phyloP scores from a whole-genome alignment of 148 eudicot species.

The Hydrangea macrophylla region DNA sequence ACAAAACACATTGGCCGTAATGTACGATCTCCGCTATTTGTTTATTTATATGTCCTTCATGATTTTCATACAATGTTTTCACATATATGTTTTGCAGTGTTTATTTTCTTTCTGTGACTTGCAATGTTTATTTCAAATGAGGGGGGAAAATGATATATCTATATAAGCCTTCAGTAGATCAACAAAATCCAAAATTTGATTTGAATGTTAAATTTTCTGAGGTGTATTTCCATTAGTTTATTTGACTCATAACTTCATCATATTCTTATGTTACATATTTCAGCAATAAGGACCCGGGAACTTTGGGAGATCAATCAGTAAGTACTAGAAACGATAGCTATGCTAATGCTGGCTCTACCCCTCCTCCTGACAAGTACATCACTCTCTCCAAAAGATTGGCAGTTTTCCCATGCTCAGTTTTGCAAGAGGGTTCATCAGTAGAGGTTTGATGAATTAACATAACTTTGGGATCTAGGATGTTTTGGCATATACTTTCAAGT shows the following conservation, averaged over 20 bases:
- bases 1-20: constrained; percentile 28
- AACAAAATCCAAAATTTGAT: background rate
- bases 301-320: constrained; percentile 6
- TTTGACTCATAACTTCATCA: constrained; percentile 1
- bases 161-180: background rate
- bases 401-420: constrained; percentile 18
- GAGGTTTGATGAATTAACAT: constrained; percentile 27
- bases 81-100: background rate
- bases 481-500: constrained; percentile 2
- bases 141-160: background rate
- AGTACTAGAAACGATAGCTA: constrained; percentile 13
- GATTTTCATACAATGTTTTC: background rate
- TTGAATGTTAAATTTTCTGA: background rate
- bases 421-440: constrained; percentile 37
- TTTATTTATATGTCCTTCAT: background rate
- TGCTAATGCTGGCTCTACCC: constrained; percentile 18
- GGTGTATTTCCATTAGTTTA: background rate
- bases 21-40: constrained; percentile 13
- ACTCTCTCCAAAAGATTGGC: constrained; percentile 16
- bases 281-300: constrained; percentile 22
- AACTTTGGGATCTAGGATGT: background rate
- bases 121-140: background rate
- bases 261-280: background rate
- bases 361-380: constrained; percentile 7
- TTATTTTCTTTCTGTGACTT: background rate